Evolutionary conservation across 306 rosid species (phyloP).

Genomic region (Ochetophila trinervis): DNA sequence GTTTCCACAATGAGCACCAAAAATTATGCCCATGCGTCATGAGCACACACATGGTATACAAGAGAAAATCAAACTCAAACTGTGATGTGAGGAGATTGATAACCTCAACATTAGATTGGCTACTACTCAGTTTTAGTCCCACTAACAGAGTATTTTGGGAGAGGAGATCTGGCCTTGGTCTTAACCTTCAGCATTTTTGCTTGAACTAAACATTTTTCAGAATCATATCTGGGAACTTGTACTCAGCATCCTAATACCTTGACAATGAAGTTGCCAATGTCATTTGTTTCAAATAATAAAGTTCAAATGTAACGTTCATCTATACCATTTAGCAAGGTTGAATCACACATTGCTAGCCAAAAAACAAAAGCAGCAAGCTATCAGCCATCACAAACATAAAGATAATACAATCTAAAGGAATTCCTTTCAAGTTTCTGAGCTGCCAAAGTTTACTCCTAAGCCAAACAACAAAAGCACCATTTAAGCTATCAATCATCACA

Average conservation of each 20-base stretch:
- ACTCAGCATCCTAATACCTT: background rate
- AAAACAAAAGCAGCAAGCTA: background rate
- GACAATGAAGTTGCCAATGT: background rate
- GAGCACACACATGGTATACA: background rate
- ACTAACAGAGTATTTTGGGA: background rate
- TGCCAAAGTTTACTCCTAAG: background rate
- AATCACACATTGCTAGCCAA: background rate
- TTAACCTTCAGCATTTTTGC: background rate
- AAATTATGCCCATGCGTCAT: background rate
- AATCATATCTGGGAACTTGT: background rate
- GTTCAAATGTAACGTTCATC: background rate
- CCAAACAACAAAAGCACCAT: background rate
- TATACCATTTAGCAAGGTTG: background rate
- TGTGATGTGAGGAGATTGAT: background rate
- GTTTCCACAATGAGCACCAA: background rate
- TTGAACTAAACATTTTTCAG: background rate
- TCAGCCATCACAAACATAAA: background rate
- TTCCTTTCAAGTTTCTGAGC: background rate
- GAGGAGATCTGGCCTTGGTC: background rate
- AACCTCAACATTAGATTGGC: background rate
- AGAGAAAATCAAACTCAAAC: background rate
- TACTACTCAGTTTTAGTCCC: background rate
- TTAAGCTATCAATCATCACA: no score
- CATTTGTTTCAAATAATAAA: background rate
- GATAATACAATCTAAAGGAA: background rate